Evolutionary conservation across 306 rosid species (phyloP).

Genomic region (Senna siamea): DNA sequence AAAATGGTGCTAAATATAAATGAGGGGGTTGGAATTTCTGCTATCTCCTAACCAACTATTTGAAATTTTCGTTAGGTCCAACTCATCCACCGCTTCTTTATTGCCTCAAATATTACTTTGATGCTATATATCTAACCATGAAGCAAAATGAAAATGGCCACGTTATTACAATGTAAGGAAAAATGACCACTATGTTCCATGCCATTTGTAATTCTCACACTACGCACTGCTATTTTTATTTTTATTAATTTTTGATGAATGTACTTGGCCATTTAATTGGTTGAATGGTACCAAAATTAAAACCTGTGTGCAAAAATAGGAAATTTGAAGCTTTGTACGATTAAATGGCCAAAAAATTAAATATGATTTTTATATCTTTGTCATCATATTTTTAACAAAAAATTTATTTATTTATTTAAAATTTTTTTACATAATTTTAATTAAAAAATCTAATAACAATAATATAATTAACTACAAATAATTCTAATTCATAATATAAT

Average conservation of each 20-base stretch:
- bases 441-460: no score
- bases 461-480: no score
- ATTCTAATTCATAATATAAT: no score
- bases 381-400: no score
- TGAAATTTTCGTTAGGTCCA: conserved; percentile 23
- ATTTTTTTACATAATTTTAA: no score
- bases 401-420: no score
- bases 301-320: neutral
- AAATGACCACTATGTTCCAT: no score
- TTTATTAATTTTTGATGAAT: neutral
- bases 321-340: conserved; percentile 5
- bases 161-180: no score
- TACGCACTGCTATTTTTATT: neutral
- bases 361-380: no score
- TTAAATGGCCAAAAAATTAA: conserved; percentile 28
- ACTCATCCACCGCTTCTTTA: neutral
- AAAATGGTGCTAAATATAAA: neutral
- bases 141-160: neutral
- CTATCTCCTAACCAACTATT: neutral
- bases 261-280: no score
- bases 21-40: conserved; percentile 24
- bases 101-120: neutral
- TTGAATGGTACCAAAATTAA: neutral
- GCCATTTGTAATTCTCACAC: no score
- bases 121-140: no score